These are phyloP conservation scores for Leptographium wingfieldii DNA, from an alignment of 2,329 filamentous ascomycete species.

Conservation along the genomic window DNA sequence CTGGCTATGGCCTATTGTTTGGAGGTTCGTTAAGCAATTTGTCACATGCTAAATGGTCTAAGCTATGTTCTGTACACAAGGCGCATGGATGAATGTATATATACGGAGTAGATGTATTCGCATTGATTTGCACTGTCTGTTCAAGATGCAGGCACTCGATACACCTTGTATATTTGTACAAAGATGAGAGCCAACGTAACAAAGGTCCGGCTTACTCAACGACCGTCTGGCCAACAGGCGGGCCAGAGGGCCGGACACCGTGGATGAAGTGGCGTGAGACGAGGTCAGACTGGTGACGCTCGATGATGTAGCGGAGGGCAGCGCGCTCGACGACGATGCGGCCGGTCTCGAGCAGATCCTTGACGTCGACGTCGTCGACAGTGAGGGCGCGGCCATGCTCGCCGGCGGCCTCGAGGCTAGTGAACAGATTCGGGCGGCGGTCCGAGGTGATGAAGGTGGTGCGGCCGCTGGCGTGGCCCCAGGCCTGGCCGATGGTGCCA, in stretches of 20 bases:
- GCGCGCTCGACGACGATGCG: conserved; percentile 76
- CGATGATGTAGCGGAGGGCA: conserved; percentile 65
- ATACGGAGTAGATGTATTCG: too few species aligned
- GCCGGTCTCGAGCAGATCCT: conserved; percentile 77
- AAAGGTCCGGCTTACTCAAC: conserved; percentile 4
- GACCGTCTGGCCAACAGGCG: conserved; percentile 26
- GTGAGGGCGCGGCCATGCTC: conserved; percentile 57
- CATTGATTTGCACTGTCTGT: neutral
- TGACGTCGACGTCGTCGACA: conserved; percentile 80
- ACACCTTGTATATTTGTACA: neutral
- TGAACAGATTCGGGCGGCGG: conserved; percentile 49
- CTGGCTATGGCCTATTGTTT: neutral
- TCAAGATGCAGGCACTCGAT: neutral
- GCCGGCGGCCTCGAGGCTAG: conserved; percentile 50
- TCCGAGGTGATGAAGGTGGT: conserved; percentile 62
- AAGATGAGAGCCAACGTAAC: neutral
- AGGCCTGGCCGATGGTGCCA: conserved; percentile 38
- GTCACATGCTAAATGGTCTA: too few species aligned
- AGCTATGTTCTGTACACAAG: too few species aligned
- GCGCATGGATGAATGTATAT: too few species aligned
- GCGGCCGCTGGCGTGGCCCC: conserved; percentile 54
- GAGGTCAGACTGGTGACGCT: conserved; percentile 58
- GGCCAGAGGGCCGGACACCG: conserved; percentile 23
- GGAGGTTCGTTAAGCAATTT: neutral
- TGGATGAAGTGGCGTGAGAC: conserved; percentile 33